Evolutionary conservation across 2,329 filamentous ascomycete genomes (phyloP), one percentile per base, ranked within the genome.

Genomic region (Aspergillus novoparasiticus): DNA sequence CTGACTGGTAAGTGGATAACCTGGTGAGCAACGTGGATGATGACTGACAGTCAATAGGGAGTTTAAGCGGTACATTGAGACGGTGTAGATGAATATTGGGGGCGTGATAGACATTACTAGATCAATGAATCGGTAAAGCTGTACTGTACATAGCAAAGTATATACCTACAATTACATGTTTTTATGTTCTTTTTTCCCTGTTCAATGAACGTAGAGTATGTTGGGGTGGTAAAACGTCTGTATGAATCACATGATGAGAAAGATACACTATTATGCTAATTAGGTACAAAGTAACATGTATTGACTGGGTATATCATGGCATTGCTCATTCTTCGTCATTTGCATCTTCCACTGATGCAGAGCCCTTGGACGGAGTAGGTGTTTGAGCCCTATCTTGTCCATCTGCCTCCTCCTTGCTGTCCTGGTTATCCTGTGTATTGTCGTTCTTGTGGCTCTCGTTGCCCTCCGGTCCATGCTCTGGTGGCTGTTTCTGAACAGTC

Each of bases 21-120:
- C 14, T 9, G 34, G 4, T 26, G 2, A 10, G 19, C 8, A 9
- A 30, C 2, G 14, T 46, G 23, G 2, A 34, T 19, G 41, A n/a
- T 55, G 5, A 50, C 59, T 68, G 64, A 65, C 51, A 36, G 6
- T 21, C n/a, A 41, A 1, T 41, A 65, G 89, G 90, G 90, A 93
- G 76, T 83, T 92, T 75, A 87, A 86, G 79, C 83, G 90, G 64
- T 93, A 93, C 71, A 90, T 92, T 65, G 90, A 92, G 78, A 90
- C 88, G 19, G 88, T 91, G 59, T 88, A 69, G 45, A 26, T 30
- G 10, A 28, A 30, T n/a, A n/a, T 32, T n/a, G n/a, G 50, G 12
- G 32, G 9, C 19, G 12, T 12, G 6, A 34, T 54, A 55, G 12
- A 39, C 4, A 26, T 26, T 8, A 54, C 36, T 54, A 54, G 3